Percentiles rank a stretch among this genome's conserved stretches.
Evolutionary conservation across 1,284 basidiomycete genomes (phyloP).

Genomic region (Apiotrichum montevideense): DNA sequence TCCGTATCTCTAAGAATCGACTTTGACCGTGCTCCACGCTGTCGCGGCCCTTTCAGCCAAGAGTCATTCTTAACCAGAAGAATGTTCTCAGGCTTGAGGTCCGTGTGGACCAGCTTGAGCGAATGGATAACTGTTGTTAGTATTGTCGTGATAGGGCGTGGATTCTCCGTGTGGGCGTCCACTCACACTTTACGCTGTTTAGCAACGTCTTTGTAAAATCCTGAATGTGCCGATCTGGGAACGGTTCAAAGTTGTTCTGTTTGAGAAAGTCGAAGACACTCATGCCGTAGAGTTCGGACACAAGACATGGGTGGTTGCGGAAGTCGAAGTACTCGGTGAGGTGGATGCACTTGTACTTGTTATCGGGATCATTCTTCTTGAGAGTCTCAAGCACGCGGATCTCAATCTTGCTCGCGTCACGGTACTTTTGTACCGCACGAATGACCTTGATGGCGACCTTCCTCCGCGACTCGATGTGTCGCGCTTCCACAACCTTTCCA

Average conservation of each 20-base stretch:
- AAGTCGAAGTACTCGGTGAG: slow-evolving; percentile 92
- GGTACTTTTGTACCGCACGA: slow-evolving; percentile 90
- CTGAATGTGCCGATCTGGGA: slow-evolving; percentile 93
- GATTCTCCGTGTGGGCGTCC: no score
- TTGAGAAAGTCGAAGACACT: slow-evolving; percentile 99
- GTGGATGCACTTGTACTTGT: slow-evolving; percentile 96
- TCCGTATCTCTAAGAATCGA: slow-evolving; percentile 73
- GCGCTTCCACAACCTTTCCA: slow-evolving; percentile 95
- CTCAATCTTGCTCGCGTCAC: slow-evolving; percentile 98
- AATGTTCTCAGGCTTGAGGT: slow-evolving; percentile 98
- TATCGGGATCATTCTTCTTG: slow-evolving; percentile 81
- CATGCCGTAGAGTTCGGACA: slow-evolving; percentile 92
- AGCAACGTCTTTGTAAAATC: slow-evolving; percentile 88
- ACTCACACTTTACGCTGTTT: slow-evolving; percentile 87
- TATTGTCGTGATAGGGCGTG: background rate
- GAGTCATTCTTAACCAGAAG: slow-evolving; percentile 82
- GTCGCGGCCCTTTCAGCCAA: slow-evolving; percentile 23
- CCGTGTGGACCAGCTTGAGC: slow-evolving; percentile 89
- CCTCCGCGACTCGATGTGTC: slow-evolving; percentile 65
- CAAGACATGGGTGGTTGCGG: slow-evolving; percentile 95
- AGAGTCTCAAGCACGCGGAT: slow-evolving; percentile 89
- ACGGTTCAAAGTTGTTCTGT: slow-evolving; percentile 94
- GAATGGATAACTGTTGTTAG: slow-evolving; percentile 74
- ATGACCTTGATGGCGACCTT: slow-evolving; percentile 99
- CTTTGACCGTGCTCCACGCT: slow-evolving; percentile 23